Base-by-base conservation (phyloP, 2,329 filamentous ascomycete species). In the Neodidymelliopsis sp. region DNA sequence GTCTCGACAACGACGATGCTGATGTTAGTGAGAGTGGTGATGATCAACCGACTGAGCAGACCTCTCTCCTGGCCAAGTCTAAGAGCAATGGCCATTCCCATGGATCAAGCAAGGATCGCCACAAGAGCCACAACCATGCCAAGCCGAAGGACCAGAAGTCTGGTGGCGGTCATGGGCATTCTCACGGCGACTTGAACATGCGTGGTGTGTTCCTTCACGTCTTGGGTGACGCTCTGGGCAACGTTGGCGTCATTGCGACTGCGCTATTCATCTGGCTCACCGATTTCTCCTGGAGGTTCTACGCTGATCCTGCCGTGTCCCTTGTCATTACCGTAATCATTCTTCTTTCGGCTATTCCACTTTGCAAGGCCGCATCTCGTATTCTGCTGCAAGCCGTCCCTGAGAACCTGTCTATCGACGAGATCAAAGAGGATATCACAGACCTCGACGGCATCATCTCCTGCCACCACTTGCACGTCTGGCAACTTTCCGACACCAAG, bases 401-500 rank as follows among this genome's bases (percentile, higher is more conserved):
- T 0, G 87, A 91, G 50, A 89, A 93, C 43, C 86, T 99, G 63
- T 87, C 87, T 60, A 84, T 97, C 47, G 88, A 92, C 57, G 90
- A 97, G 51, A 93, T 99, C 73, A 89, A 91, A 59, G 87, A 93
- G 59, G 94, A 99, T 70, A 96, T 99, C 43, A 84, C 92, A 67
- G 77, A 83, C 12, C 84, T 99, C 5, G 88, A 89, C 0, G 92
- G 92, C 30, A 89, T 99, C 36, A 79, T 94, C 53, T 91, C 89
- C 70, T 96, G 91, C 67, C 94, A 99, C 74, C 93, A 99, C 71
- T 82, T 99, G 16, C 94, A 99, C 71, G 91, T 99, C 54, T 99
- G 94, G 94, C 93, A 97, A 73, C 83, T 99, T 24, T 96, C 89
- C 12, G 93, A 97, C 69, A 94, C 91, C 41, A 96, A 97, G 77